Evolutionary conservation across 1,284 basidiomycete genomes (phyloP).

Genomic region (Grifola frondosa): DNA sequence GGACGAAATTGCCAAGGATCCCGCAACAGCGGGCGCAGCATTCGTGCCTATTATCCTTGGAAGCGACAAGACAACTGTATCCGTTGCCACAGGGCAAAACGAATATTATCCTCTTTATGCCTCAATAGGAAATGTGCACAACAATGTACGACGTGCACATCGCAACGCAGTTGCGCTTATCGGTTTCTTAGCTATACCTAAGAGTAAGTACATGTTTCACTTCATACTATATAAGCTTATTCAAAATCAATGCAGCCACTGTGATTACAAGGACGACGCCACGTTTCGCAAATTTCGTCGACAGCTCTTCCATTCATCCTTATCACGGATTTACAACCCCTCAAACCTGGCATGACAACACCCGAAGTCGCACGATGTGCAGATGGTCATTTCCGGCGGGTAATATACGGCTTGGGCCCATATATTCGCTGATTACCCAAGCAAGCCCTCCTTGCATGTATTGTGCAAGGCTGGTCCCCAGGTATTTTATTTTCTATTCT

Average conservation of each 20-base stretch:
- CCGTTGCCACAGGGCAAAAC: slow-evolving; percentile 19
- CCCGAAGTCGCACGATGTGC: slow-evolving; percentile 23
- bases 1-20: slow-evolving; percentile 13
- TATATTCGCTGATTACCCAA: slow-evolving; percentile 17
- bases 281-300: slow-evolving; percentile 10
- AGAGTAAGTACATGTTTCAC: slow-evolving; percentile 17
- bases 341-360: slow-evolving; percentile 19
- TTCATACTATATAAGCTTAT: not conserved
- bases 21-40: slow-evolving; percentile 10
- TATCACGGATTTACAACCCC: slow-evolving; percentile 1
- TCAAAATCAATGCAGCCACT: slow-evolving; percentile 6
- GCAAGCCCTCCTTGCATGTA: slow-evolving; percentile 9
- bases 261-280: not conserved
- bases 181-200: slow-evolving; percentile 20
- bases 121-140: slow-evolving; percentile 17
- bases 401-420: slow-evolving; percentile 14
- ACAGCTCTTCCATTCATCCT: slow-evolving; percentile 12
- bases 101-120: slow-evolving; percentile 24
- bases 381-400: slow-evolving; percentile 13
- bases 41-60: slow-evolving; percentile 18
- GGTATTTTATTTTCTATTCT: slow-evolving; percentile 1
- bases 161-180: slow-evolving; percentile 13
- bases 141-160: slow-evolving; percentile 17
- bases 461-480: slow-evolving; percentile 16
- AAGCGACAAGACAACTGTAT: slow-evolving; percentile 24